phyloP scores from a whole-genome alignment of 2,329 filamentous ascomycete species.

The Venturiaceae sp. region DNA sequence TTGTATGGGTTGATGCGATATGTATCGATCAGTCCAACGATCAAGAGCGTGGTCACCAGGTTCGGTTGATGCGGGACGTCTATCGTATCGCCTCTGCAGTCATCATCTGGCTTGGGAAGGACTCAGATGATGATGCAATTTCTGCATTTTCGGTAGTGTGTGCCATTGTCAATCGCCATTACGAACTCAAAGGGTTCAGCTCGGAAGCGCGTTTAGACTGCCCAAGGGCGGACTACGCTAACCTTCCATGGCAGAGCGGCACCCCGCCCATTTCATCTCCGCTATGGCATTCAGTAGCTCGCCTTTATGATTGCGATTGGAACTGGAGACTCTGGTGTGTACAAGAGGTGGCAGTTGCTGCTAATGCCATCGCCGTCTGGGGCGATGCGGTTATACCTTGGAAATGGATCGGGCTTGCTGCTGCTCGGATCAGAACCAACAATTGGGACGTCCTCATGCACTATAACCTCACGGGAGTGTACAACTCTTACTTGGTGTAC shows the following conservation, averaged over 20 bases:
- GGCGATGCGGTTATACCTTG: background rate
- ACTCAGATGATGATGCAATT: background rate
- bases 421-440: background rate
- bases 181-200: background rate
- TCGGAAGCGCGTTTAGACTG: too few species aligned
- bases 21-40: constrained; percentile 9
- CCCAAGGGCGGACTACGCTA: background rate
- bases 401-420: background rate
- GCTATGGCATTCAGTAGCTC: background rate
- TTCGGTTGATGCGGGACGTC: constrained; percentile 7
- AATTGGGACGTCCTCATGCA: background rate
- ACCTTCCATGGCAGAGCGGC: background rate
- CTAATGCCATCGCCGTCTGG: background rate
- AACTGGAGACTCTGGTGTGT: background rate
- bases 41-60: constrained; percentile 7
- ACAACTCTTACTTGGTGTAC: background rate
- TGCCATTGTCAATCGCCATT: background rate
- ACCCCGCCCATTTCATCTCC: background rate
- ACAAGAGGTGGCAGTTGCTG: background rate
- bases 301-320: background rate
- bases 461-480: background rate
- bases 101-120: constrained; percentile 7
- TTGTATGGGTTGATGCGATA: constrained; percentile 9
- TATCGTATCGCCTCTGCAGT: background rate
- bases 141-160: background rate